phyloP scores from a whole-genome alignment of 2,329 filamentous ascomycete species.

The Pseudogymnoascus sp. region DNA sequence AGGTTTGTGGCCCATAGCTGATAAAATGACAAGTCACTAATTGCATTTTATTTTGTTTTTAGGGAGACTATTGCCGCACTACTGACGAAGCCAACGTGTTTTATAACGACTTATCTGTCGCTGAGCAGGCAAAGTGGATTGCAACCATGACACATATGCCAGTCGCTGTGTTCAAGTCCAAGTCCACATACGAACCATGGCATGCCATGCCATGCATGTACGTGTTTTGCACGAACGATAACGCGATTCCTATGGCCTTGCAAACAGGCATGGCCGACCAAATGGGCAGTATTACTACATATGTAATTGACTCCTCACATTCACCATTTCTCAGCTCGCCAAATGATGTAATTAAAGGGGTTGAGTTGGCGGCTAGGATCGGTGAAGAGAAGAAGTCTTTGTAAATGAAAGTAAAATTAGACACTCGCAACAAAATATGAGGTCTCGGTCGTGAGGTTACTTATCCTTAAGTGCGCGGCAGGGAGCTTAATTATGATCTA shows the following conservation, averaged over 20 bases:
- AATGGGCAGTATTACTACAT: slow-evolving; percentile 13
- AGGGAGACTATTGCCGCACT: slow-evolving; percentile 15
- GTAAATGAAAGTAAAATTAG: background rate
- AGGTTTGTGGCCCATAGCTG: slow-evolving; percentile 12
- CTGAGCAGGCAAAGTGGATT: slow-evolving; percentile 6
- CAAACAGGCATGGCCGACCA: slow-evolving; percentile 17
- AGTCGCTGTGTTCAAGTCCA: slow-evolving; percentile 12
- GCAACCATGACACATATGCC: slow-evolving; percentile 13
- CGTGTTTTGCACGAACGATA: slow-evolving; percentile 18
- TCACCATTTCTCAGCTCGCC: slow-evolving; percentile 18
- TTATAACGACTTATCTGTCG: slow-evolving; percentile 14
- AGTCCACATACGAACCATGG: slow-evolving; percentile 20
- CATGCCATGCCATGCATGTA: slow-evolving; percentile 16
- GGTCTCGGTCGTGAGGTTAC: background rate
- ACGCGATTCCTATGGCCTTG: slow-evolving; percentile 12
- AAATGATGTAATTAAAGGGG: slow-evolving; percentile 14
- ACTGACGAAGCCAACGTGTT: background rate
- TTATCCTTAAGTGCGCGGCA: too few relatives aligned
- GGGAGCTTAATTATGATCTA: too few relatives aligned
- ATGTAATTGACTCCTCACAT: slow-evolving; percentile 15
- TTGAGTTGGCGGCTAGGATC: slow-evolving; percentile 10
- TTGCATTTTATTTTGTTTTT: background rate
- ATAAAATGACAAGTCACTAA: background rate
- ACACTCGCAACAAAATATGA: background rate
- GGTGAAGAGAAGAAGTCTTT: slow-evolving; percentile 8